Evolutionary conservation across 73 alveolate genomes (phyloP).

Genomic region (Paramecium pentaurelia): DNA sequence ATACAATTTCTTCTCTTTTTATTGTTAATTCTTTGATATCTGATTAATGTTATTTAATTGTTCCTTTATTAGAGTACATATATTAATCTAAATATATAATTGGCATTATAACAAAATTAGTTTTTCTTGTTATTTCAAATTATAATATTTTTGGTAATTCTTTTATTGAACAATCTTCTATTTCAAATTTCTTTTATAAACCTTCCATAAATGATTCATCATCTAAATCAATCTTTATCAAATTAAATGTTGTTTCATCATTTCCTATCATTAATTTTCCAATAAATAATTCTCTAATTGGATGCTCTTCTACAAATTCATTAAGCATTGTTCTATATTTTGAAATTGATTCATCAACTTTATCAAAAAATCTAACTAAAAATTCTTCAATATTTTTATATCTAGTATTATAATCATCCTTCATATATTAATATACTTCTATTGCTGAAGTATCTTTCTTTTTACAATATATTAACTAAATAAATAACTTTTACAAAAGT

Average conservation of each 20-base stretch:
- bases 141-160: background rate
- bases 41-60: background rate
- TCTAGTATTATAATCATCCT: slow-evolving; percentile 26
- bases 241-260: background rate
- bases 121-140: background rate
- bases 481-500: background rate
- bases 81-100: background rate
- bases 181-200: background rate
- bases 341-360: background rate
- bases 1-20: background rate
- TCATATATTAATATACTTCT: background rate
- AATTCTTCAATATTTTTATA: slow-evolving; percentile 27
- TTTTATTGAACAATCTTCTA: background rate
- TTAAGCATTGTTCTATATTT: background rate
- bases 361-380: background rate
- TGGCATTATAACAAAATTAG: background rate
- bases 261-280: background rate
- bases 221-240: background rate
- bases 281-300: background rate
- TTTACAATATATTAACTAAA: background rate
- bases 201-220: background rate
- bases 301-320: background rate
- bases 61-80: background rate
- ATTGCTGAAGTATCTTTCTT: slow-evolving; percentile 24
- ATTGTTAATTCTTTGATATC: background rate